Base-by-base conservation (phyloP, 139 green algal genomes). In the Coccomyxa sp. region DNA sequence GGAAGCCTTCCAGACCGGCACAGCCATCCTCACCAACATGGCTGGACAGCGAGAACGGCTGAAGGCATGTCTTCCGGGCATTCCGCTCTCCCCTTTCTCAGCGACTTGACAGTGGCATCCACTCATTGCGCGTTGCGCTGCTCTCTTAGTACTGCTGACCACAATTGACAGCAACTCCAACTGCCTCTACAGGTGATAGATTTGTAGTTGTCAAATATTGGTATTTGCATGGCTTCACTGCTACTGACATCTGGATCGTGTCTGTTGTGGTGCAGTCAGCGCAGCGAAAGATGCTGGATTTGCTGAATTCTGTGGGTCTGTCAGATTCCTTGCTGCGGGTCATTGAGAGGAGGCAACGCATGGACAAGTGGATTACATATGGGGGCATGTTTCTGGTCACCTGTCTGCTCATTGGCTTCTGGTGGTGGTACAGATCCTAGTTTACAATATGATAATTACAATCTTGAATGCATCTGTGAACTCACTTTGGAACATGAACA, bases 231-330 rank as follows among this genome's bases (percentile, higher is more conserved):
- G 4, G 66, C 31, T 80, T 59, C 3, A 21, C 30, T 80, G 30
- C 30, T 80, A 32, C 21, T 63, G 30, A 60, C 30, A 23, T 59
- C 9, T 17, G 30, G 14, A 16, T 14, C 16, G 66, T 17, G 23
- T n/a, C 32, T 80, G 76, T 25, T 71, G 63, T 71, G 63, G 28
- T 85, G 79, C 85, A 95, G 92, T 86, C 82, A n/a, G 90, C 95
- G 1, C 93, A 98, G 38, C 89, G 89, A 30, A 96, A 95, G 85
- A 86, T 92, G 71, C 84, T 98, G 71, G 95, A 98, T 81, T 88
- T 98, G 76, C 81, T 97, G 9, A 97, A 98, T 87, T 91, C 88
- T 10, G 82, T 98, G 25, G 95, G 94, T 14, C 78, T 98, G 81
- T 95, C 91, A 7, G 92, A 96, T 66, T 94, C 90, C 0, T 77